Evolutionary conservation across 2,329 filamentous ascomycete species (phyloP).

Genomic region (Fusarium tricinctum): DNA sequence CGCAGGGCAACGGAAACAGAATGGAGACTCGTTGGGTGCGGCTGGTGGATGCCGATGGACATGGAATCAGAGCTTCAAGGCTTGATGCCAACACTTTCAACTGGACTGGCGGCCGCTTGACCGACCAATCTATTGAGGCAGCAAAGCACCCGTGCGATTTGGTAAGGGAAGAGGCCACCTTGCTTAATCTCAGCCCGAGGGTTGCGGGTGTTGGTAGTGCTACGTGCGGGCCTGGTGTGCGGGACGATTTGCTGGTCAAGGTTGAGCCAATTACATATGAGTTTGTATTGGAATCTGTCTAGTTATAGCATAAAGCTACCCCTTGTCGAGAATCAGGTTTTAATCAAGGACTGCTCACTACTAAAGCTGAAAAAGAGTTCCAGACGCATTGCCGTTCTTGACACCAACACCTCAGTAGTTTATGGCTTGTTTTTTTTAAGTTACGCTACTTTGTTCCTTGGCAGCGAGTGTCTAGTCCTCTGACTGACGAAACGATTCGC

Average conservation of each 20-base stretch:
- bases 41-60: background rate
- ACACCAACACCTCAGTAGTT: too few relatives aligned
- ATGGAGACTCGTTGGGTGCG: slow-evolving; percentile 24
- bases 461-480: too few relatives aligned
- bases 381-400: too few relatives aligned
- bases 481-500: too few relatives aligned
- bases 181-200: slow-evolving; percentile 8
- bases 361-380: too few relatives aligned
- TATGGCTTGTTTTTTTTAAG: too few relatives aligned
- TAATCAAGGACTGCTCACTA: too few relatives aligned
- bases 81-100: too few relatives aligned
- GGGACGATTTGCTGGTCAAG: slow-evolving; percentile 13
- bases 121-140: background rate
- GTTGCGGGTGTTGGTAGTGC: slow-evolving; percentile 26
- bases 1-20: slow-evolving; percentile 5
- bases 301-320: too few relatives aligned
- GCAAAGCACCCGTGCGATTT: slow-evolving; percentile 22
- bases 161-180: slow-evolving; percentile 5
- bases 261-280: background rate
- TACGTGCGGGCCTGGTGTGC: slow-evolving; percentile 22
- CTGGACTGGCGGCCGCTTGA: too few relatives aligned
- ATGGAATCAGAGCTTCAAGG: background rate
- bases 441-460: too few relatives aligned
- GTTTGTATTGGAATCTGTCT: background rate
- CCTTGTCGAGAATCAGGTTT: too few relatives aligned